These are phyloP conservation scores for Saccharomycopsis olivae DNA, from an alignment of 805 yeast genomes.

Conservation along the genomic window DNA sequence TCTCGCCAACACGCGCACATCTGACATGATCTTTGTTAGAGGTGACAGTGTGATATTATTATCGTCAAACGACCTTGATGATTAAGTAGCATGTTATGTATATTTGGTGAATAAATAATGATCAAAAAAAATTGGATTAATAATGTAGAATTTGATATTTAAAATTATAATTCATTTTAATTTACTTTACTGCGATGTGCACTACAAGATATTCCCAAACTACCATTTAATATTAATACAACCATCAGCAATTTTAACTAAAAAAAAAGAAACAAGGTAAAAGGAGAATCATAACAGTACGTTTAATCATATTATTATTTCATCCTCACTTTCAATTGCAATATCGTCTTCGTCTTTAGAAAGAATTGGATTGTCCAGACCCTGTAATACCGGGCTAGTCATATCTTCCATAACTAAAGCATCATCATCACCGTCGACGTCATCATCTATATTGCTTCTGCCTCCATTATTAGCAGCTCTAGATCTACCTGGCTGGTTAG, in stretches of 20 bases:
- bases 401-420: constrained; percentile 17
- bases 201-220: too few relatives aligned
- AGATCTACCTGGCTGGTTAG: not conserved
- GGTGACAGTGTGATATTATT: constrained; percentile 95
- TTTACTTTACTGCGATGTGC: too few relatives aligned
- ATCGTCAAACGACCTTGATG: constrained; percentile 32
- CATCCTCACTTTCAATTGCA: constrained; percentile 17
- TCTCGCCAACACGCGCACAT: constrained; percentile 34
- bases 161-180: not conserved
- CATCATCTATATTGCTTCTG: constrained; percentile 1
- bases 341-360: not conserved
- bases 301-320: too few relatives aligned
- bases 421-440: constrained; percentile 14
- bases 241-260: too few relatives aligned
- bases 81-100: constrained; percentile 1
- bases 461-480: not conserved
- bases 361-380: constrained; percentile 1
- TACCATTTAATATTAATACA: too few relatives aligned
- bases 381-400: too few relatives aligned
- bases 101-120: too few relatives aligned
- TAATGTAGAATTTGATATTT: not conserved
- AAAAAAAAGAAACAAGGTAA: too few relatives aligned
- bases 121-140: too few relatives aligned
- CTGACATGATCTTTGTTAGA: constrained; percentile 90
- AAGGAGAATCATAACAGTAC: too few relatives aligned